A percentile compares a stretch with the other conserved stretches of the same genome.
Conservation (phyloP, 176 grass and related monocot genomes). For the Juncus inflexus region DNA sequence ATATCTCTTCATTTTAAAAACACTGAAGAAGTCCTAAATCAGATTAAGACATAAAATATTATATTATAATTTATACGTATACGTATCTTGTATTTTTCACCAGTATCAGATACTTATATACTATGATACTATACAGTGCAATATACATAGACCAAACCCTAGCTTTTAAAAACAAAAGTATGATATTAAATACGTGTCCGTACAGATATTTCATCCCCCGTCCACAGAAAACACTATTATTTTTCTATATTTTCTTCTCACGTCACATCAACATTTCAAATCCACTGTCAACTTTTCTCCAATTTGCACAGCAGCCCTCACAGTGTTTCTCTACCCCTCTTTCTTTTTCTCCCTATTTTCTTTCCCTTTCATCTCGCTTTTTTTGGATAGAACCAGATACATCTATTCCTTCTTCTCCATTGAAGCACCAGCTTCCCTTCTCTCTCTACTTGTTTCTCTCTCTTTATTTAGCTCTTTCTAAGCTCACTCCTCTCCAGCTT, state of each 20-base stretch:
- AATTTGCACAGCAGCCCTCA: slow-evolving; percentile 13
- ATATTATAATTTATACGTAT: too few species aligned
- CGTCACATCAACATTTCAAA: slow-evolving; percentile 76
- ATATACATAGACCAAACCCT: too few species aligned
- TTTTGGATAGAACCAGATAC: slow-evolving; percentile 23
- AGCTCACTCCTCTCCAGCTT: neutral
- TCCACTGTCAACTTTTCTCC: slow-evolving; percentile 31
- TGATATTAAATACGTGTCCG: slow-evolving; percentile 10
- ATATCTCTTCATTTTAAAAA: too few species aligned
- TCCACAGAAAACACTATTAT: neutral
- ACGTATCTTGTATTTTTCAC: too few species aligned
- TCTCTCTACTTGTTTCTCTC: neutral
- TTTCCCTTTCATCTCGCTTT: slow-evolving; percentile 10
- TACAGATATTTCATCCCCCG: slow-evolving; percentile 49
- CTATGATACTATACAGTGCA: too few species aligned
- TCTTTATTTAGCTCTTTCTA: neutral
- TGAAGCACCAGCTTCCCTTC: neutral
- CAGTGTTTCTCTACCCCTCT: slow-evolving; percentile 16
- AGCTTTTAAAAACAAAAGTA: neutral
- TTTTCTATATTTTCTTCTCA: slow-evolving; percentile 36
- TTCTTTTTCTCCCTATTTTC: neutral
- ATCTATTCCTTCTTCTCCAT: slow-evolving; percentile 12
- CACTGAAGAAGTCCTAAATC: too few species aligned
- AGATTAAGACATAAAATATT: too few species aligned
- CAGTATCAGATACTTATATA: too few species aligned